Percentiles rank a stretch among this genome's conserved stretches.
Evolutionary conservation across 2,329 filamentous ascomycete genomes (phyloP).

Genomic region (Thermochaetoides dissita): DNA sequence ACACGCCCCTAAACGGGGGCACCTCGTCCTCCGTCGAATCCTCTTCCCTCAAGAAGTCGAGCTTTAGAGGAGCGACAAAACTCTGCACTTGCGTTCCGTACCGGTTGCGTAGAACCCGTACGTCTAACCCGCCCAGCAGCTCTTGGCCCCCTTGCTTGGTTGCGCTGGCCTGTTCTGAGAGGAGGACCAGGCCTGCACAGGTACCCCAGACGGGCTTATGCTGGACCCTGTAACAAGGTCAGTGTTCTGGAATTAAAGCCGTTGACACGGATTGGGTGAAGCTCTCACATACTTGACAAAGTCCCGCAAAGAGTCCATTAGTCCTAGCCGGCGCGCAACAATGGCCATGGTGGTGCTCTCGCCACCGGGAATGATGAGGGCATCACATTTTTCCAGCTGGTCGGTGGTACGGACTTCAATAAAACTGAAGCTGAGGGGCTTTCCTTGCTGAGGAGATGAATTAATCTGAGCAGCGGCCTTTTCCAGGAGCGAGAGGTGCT

Average conservation of each 20-base stretch:
- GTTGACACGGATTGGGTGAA: background rate
- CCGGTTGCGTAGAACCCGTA: slow-evolving; percentile 84
- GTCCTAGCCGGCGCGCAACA: slow-evolving; percentile 64
- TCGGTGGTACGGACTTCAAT: slow-evolving; percentile 65
- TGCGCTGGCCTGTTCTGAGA: slow-evolving; percentile 74
- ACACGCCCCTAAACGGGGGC: slow-evolving; percentile 59
- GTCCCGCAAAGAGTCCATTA: slow-evolving; percentile 70
- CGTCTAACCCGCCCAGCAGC: slow-evolving; percentile 79
- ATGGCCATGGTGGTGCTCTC: slow-evolving; percentile 91
- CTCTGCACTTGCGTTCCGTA: slow-evolving; percentile 89
- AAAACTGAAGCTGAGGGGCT: slow-evolving; percentile 39
- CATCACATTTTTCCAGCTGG: slow-evolving; percentile 62
- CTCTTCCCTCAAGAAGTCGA: slow-evolving; percentile 48
- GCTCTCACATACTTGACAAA: slow-evolving; percentile 66
- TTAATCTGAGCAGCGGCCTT: slow-evolving; percentile 38
- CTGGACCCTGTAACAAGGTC: slow-evolving; percentile 38
- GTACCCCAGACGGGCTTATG: slow-evolving; percentile 88
- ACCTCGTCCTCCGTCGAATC: slow-evolving; percentile 7
- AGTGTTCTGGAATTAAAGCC: background rate
- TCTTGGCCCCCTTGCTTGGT: slow-evolving; percentile 88
- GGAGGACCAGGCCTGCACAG: slow-evolving; percentile 83
- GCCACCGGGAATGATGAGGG: slow-evolving; percentile 79
- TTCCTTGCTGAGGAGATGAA: slow-evolving; percentile 7
- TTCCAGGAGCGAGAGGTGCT: slow-evolving; percentile 67
- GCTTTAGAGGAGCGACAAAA: slow-evolving; percentile 61